phyloP scores from a whole-genome alignment of 257 asterid species.

The Scutellaria minor region DNA sequence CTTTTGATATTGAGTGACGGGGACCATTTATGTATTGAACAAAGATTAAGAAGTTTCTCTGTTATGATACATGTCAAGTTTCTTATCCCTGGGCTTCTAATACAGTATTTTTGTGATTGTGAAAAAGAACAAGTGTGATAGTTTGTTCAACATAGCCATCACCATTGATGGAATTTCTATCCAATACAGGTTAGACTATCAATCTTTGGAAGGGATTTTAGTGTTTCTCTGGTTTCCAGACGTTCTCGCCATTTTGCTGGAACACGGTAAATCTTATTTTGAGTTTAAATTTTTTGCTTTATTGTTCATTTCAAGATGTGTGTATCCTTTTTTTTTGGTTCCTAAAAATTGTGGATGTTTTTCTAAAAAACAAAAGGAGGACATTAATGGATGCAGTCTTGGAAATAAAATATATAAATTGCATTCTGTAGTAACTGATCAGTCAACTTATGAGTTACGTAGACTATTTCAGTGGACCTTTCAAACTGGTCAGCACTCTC shows the following conservation, averaged over 20 bases:
- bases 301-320: conserved; percentile 10
- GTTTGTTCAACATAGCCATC: conserved; percentile 9
- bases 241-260: conserved; percentile 99
- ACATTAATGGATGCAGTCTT: conserved; percentile 1
- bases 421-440: background rate
- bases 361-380: conserved; percentile 15
- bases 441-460: background rate
- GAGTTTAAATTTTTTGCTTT: conserved; percentile 21
- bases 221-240: conserved; percentile 84
- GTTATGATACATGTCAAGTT: conserved; percentile 6
- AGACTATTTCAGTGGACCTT: background rate
- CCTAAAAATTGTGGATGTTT: conserved; percentile 19
- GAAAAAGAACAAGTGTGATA: conserved; percentile 16
- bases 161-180: conserved; percentile 15
- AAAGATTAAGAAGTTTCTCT: conserved; percentile 11
- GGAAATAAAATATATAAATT: background rate
- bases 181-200: conserved; percentile 76
- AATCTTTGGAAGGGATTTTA: conserved; percentile 94
- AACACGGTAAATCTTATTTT: conserved; percentile 70
- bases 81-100: background rate
- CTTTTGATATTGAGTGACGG: background rate
- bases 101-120: conserved; percentile 9
- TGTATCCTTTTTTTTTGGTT: background rate
- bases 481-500: conserved; percentile 3
- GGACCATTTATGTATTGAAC: background rate